phyloP scores from a whole-genome alignment of 2,329 filamentous ascomycete species.

The Xylaria multiplex region DNA sequence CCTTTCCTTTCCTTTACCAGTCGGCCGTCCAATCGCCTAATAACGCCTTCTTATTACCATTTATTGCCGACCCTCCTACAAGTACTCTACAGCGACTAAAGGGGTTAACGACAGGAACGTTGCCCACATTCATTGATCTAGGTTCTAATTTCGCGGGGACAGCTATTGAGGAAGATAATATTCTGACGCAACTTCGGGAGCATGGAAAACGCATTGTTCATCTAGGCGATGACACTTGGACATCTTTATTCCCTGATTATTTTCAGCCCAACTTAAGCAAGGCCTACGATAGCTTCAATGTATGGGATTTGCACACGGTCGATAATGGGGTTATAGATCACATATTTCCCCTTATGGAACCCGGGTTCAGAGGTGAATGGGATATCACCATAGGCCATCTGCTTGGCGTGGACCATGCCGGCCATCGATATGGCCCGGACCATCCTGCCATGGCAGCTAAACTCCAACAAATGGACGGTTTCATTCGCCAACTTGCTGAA shows the following conservation, averaged over 20 bases:
- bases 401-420: slow-evolving; percentile 94
- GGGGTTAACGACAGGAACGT: slow-evolving; percentile 91
- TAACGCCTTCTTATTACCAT: slow-evolving; percentile 89
- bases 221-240: slow-evolving; percentile 98
- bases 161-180: slow-evolving; percentile 91
- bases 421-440: slow-evolving; percentile 93
- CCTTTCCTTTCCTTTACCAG: slow-evolving; percentile 87
- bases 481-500: slow-evolving; percentile 77
- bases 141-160: slow-evolving; percentile 96
- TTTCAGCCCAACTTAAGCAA: slow-evolving; percentile 87
- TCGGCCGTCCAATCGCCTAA: slow-evolving; percentile 77
- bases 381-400: slow-evolving; percentile 96
- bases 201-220: slow-evolving; percentile 82
- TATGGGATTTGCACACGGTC: slow-evolving; percentile 96
- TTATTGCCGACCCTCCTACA: slow-evolving; percentile 96
- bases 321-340: slow-evolving; percentile 95
- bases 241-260: slow-evolving; percentile 89
- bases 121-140: slow-evolving; percentile 93
- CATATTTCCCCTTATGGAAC: slow-evolving; percentile 81
- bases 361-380: slow-evolving; percentile 76
- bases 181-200: slow-evolving; percentile 73
- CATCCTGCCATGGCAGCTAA: slow-evolving; percentile 93
- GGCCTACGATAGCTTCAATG: slow-evolving; percentile 96
- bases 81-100: slow-evolving; percentile 92
- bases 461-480: slow-evolving; percentile 86